Percentiles rank a stretch among this genome's conserved stretches.
These are phyloP conservation scores for Candida sakaeoensis DNA, from an alignment of 805 yeast species.

Conservation along the genomic window DNA sequence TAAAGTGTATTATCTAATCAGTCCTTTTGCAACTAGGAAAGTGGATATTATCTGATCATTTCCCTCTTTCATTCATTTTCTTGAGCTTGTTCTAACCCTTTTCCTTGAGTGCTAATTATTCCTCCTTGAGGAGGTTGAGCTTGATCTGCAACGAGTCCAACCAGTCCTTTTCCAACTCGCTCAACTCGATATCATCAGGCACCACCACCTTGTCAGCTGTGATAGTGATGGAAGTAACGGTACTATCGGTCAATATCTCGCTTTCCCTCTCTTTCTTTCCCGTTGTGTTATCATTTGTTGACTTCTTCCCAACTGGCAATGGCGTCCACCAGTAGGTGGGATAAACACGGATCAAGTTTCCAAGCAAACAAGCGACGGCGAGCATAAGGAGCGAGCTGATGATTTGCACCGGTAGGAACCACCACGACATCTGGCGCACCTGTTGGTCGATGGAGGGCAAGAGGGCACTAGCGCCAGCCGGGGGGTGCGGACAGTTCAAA, in stretches of 20 bases:
- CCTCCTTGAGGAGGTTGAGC: no score
- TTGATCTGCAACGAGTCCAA: constrained; percentile 19
- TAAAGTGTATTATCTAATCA: no score
- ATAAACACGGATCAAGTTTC: constrained; percentile 50
- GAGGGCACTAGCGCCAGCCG: constrained; percentile 68
- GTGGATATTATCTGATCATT: background rate
- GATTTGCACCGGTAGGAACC: constrained; percentile 56
- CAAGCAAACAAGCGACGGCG: constrained; percentile 48
- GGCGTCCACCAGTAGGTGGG: constrained; percentile 63
- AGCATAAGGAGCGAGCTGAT: constrained; percentile 47
- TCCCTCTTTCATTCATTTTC: background rate
- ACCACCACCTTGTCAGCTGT: constrained; percentile 14
- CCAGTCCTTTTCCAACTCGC: constrained; percentile 26
- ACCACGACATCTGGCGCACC: constrained; percentile 56
- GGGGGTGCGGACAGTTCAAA: constrained; percentile 62
- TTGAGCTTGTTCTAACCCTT: no score
- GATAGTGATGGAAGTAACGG: constrained; percentile 16
- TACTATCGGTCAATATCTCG: constrained; percentile 14
- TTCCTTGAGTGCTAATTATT: no score
- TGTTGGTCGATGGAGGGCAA: constrained; percentile 48
- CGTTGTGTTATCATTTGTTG: no score
- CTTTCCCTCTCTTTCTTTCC: no score
- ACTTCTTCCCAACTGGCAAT: constrained; percentile 13
- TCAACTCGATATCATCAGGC: constrained; percentile 22
- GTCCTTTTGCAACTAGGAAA: no score